phyloP scores from a whole-genome alignment of 257 asterid genomes.

The Craterostigma plantagineum region DNA sequence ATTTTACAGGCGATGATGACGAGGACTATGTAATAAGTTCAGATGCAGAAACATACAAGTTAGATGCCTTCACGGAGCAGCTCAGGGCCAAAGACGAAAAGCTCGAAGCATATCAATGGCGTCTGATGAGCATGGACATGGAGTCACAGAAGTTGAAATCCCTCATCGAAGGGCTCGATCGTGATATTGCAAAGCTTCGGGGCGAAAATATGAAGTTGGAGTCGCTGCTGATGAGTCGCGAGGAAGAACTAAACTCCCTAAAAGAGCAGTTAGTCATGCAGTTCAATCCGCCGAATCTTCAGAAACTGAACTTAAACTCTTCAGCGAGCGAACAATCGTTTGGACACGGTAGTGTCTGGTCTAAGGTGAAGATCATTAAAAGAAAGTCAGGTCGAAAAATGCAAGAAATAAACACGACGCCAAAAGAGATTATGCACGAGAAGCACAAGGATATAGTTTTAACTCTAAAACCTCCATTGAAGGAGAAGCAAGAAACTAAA shows the following conservation, averaged over 20 bases:
- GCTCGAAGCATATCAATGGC: constrained; percentile 64
- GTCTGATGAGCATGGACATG: constrained; percentile 55
- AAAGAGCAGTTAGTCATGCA: constrained; percentile 38
- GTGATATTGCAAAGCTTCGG: constrained; percentile 32
- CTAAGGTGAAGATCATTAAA: constrained; percentile 53
- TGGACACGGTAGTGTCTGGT: constrained; percentile 43
- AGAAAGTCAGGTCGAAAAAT: constrained; percentile 32
- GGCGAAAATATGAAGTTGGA: constrained; percentile 52
- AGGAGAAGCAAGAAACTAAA: constrained; percentile 21
- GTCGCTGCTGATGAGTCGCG: constrained; percentile 29
- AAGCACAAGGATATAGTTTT: constrained; percentile 48
- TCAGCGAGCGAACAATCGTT: constrained; percentile 16
- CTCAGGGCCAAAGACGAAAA: constrained; percentile 61
- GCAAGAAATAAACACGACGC: constrained; percentile 20
- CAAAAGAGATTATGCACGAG: constrained; percentile 15
- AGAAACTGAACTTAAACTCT: constrained; percentile 26
- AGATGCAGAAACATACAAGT: constrained; percentile 34
- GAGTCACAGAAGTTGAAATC: constrained; percentile 60
- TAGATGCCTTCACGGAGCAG: constrained; percentile 83
- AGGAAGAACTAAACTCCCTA: constrained; percentile 41
- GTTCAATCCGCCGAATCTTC: constrained; percentile 34
- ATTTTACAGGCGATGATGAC: background rate
- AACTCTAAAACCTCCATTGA: constrained; percentile 29
- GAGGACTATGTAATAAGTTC: constrained; percentile 16
- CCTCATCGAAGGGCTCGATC: constrained; percentile 37